These are phyloP conservation scores for Nakazawaea pomicola DNA, from an alignment of 805 yeast species.

Conservation along the genomic window DNA sequence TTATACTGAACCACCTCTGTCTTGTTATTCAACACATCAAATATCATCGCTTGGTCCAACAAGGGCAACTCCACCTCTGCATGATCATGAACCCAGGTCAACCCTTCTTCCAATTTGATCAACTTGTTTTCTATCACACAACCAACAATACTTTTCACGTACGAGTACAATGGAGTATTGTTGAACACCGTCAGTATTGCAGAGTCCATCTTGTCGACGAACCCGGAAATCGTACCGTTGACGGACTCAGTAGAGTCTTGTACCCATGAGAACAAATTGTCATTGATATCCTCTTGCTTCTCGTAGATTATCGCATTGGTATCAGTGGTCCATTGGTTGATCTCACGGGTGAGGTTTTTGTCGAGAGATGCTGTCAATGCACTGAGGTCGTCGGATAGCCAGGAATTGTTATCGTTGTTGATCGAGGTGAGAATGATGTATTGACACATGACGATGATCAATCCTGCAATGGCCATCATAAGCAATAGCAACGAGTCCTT, in stretches of 20 bases:
- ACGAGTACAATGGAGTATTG: constrained; percentile 58
- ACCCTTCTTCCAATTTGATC: constrained; percentile 57
- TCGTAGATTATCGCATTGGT: constrained; percentile 50
- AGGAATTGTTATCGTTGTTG: neutral
- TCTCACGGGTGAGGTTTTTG: constrained; percentile 26
- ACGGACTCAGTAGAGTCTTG: constrained; percentile 50
- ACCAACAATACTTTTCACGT: constrained; percentile 63
- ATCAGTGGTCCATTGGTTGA: constrained; percentile 44
- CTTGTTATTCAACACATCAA: neutral
- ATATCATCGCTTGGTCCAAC: constrained; percentile 28
- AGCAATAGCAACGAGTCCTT: constrained; percentile 45
- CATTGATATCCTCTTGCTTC: constrained; percentile 53
- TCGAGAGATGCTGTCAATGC: neutral
- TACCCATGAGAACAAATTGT: constrained; percentile 63
- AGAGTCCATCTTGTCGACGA: constrained; percentile 53
- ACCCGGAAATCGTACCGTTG: constrained; percentile 53
- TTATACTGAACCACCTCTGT: too few relatives aligned
- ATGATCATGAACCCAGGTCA: constrained; percentile 72
- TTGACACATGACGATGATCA: constrained; percentile 52
- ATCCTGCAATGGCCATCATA: constrained; percentile 52
- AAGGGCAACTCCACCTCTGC: constrained; percentile 56
- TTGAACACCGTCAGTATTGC: constrained; percentile 60
- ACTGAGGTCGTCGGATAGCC: neutral
- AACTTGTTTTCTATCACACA: constrained; percentile 80
- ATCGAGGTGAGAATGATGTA: constrained; percentile 32